Conservation (phyloP, 108 stramenopile species). For the Nitzschia inconspicua region DNA sequence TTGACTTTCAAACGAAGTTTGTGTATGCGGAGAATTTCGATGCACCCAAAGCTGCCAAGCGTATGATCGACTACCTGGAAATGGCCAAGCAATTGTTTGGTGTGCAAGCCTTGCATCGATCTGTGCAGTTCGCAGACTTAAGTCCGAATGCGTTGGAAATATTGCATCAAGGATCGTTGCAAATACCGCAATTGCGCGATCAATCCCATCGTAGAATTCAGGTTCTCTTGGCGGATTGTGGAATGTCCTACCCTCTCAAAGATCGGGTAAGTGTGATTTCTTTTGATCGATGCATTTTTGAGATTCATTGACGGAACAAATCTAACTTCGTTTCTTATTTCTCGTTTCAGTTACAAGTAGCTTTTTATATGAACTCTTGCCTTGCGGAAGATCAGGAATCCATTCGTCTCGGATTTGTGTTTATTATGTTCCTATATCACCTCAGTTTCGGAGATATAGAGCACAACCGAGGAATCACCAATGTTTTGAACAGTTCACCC, state of each 20-base stretch:
- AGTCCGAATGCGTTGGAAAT: neutral
- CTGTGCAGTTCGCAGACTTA: neutral
- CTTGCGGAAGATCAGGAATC: neutral
- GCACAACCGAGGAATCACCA: neutral
- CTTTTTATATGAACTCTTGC: neutral
- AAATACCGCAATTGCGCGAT: neutral
- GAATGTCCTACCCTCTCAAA: neutral
- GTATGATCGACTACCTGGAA: constrained; percentile 22
- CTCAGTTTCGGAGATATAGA: neutral
- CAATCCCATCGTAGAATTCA: neutral
- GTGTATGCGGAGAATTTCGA: constrained; percentile 31
- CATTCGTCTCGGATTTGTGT: neutral
- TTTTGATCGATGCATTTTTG: too few relatives aligned
- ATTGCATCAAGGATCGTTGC: neutral
- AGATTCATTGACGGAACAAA: too few relatives aligned
- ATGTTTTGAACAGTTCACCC: neutral
- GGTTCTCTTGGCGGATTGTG: neutral
- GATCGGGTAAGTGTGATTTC: too few relatives aligned
- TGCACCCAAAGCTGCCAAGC: constrained; percentile 13
- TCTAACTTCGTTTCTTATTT: too few relatives aligned
- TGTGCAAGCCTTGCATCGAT: constrained; percentile 1
- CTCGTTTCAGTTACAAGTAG: neutral
- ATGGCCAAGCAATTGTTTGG: constrained; percentile 26
- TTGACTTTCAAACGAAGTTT: constrained; percentile 24
- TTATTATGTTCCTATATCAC: neutral